These are phyloP conservation scores for Neospora caninum DNA, from an alignment of 169 alveolate species.

Conservation along the genomic window DNA sequence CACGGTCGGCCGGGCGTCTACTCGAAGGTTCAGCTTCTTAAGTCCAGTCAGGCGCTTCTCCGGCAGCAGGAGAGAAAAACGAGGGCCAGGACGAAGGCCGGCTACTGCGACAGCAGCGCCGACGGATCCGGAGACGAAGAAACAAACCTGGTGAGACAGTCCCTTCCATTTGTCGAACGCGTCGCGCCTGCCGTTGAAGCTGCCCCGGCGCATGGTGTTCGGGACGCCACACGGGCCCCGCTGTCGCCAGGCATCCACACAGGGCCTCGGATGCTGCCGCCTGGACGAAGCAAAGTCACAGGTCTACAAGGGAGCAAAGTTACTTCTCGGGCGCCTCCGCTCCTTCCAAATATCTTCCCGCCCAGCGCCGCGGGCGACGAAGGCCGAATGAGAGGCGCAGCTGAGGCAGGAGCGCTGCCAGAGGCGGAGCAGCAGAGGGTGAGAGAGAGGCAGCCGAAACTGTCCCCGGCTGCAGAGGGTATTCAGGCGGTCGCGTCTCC, in stretches of 20 bases:
- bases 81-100: background rate
- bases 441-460: background rate
- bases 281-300: background rate
- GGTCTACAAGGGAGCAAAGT: background rate
- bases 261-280: background rate
- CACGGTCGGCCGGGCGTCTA: background rate
- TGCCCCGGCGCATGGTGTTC: too few relatives aligned
- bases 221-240: background rate
- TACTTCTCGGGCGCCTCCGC: too few relatives aligned
- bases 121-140: background rate
- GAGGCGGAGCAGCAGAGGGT: background rate
- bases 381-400: background rate
- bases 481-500: background rate
- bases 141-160: background rate
- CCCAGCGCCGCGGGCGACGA: too few relatives aligned
- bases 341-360: too few relatives aligned
- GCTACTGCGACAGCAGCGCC: background rate
- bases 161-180: background rate
- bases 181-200: background rate
- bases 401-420: background rate
- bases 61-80: background rate
- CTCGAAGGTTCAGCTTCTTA: conserved; percentile 6
- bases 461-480: background rate
- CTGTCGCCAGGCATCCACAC: background rate
- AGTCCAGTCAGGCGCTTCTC: background rate